Evolutionary conservation across 2,329 filamentous ascomycete genomes (phyloP).

Genomic region (Moelleriella libera): DNA sequence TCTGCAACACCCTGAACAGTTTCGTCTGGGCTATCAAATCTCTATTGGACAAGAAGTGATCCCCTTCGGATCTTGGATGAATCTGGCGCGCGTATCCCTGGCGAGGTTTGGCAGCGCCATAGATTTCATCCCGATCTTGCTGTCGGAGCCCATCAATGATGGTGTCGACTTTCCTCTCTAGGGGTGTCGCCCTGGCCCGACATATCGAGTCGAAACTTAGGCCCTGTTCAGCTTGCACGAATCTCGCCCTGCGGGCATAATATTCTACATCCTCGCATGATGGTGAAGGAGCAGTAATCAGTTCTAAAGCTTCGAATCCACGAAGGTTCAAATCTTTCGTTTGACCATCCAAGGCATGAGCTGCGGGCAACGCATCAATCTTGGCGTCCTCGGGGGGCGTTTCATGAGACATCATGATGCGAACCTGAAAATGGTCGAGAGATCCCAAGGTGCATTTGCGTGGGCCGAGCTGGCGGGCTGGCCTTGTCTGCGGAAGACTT

Average conservation of each 20-base stretch:
- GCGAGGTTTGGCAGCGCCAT: constrained; percentile 15
- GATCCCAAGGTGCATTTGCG: too few species aligned
- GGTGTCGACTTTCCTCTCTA: constrained; percentile 22
- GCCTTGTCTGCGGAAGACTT: too few species aligned
- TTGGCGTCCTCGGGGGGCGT: background rate
- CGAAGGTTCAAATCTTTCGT: background rate
- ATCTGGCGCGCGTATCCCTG: constrained; percentile 26
- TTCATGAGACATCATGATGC: background rate
- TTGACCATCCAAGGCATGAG: background rate
- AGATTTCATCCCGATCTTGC: constrained; percentile 22
- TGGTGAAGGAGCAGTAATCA: background rate
- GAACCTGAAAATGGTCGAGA: background rate
- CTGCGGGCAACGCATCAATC: background rate
- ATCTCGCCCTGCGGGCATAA: background rate
- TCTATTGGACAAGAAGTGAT: constrained; percentile 44
- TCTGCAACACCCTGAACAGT: constrained; percentile 39
- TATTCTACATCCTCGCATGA: background rate
- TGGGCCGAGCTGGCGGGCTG: too few species aligned
- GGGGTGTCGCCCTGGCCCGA: constrained; percentile 13
- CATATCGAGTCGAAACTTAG: constrained; percentile 27
- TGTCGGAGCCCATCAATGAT: constrained; percentile 24
- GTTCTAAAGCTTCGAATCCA: background rate
- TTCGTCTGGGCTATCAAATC: constrained; percentile 39
- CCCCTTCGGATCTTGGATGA: constrained; percentile 31
- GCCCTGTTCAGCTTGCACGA: constrained; percentile 14